These are phyloP conservation scores for Camelina hispida DNA, from an alignment of 345 rosid species.

Conservation along the genomic window DNA sequence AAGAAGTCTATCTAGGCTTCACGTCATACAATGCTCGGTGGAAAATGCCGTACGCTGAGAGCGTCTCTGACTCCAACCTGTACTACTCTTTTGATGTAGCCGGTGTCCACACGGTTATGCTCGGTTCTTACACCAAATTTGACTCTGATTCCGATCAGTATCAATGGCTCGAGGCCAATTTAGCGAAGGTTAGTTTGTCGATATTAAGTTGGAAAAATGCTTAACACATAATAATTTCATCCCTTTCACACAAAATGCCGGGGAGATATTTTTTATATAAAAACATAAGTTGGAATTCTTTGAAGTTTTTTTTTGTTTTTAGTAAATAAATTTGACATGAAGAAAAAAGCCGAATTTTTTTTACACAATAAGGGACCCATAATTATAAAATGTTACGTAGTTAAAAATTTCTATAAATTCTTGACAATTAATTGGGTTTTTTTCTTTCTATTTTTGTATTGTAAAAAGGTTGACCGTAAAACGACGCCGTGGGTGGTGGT, in stretches of 20 bases:
- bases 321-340: not conserved
- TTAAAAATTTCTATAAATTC: not conserved
- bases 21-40: constrained; percentile 80
- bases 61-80: constrained; percentile 74
- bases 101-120: constrained; percentile 57
- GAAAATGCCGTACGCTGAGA: constrained; percentile 80
- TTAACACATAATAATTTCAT: not conserved
- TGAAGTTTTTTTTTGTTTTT: too few species aligned
- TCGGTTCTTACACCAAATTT: constrained; percentile 78
- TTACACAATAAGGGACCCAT: not conserved
- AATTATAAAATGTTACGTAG: not conserved
- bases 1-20: constrained; percentile 71
- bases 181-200: constrained; percentile 48
- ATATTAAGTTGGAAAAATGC: constrained; percentile 1
- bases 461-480: constrained; percentile 55
- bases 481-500: constrained; percentile 86
- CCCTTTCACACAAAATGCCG: not conserved
- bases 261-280: not conserved
- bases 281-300: too few species aligned
- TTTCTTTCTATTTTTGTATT: not conserved
- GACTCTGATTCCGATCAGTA: constrained; percentile 66
- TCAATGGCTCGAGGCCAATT: constrained; percentile 68
- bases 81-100: constrained; percentile 86
- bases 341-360: not conserved
- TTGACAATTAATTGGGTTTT: not conserved